Evolutionary conservation across 345 rosid genomes (phyloP).

Genomic region (Erysimum cheiranthoides): DNA sequence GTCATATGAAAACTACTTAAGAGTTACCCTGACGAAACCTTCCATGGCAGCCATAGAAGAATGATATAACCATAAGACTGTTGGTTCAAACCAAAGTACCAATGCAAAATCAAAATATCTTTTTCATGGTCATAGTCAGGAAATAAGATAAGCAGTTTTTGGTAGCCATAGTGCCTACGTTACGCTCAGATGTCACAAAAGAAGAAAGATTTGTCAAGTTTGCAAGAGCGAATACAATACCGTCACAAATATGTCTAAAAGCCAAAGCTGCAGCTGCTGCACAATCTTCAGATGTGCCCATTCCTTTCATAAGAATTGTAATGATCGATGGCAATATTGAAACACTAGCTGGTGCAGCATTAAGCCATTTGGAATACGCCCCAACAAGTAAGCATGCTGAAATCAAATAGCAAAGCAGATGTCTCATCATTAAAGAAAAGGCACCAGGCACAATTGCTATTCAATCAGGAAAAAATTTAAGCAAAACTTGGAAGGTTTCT

Average conservation of each 20-base stretch:
- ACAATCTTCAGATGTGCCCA: conserved; percentile 94
- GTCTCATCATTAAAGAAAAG: conserved; percentile 21
- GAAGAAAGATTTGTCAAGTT: conserved; percentile 15
- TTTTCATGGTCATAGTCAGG: conserved; percentile 14
- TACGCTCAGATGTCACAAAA: conserved; percentile 30
- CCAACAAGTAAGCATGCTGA: conserved; percentile 98
- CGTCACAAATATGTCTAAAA: conserved; percentile 91
- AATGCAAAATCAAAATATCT: conserved; percentile 34
- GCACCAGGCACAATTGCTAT: conserved; percentile 17
- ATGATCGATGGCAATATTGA: conserved; percentile 79
- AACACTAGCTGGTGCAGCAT: conserved; percentile 73
- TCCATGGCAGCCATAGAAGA: conserved; percentile 14
- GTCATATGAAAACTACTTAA: conserved; percentile 26
- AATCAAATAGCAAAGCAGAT: conserved; percentile 37
- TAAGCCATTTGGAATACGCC: conserved; percentile 97
- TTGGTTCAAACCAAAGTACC: conserved; percentile 23
- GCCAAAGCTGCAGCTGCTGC: conserved; percentile 99
- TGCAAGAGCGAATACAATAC: conserved; percentile 52
- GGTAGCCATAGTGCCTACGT: conserved; percentile 23
- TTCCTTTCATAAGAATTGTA: conserved; percentile 78
- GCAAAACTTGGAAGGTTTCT: conserved; percentile 27
- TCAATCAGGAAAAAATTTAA: conserved; percentile 18
- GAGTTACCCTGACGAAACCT: conserved; percentile 14
- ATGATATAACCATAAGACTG: not conserved
- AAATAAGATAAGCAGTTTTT: conserved; percentile 19